Conservation (phyloP, 495 filamentous ascomycete genomes). For the Lasiosphaeriaceae sp. region DNA sequence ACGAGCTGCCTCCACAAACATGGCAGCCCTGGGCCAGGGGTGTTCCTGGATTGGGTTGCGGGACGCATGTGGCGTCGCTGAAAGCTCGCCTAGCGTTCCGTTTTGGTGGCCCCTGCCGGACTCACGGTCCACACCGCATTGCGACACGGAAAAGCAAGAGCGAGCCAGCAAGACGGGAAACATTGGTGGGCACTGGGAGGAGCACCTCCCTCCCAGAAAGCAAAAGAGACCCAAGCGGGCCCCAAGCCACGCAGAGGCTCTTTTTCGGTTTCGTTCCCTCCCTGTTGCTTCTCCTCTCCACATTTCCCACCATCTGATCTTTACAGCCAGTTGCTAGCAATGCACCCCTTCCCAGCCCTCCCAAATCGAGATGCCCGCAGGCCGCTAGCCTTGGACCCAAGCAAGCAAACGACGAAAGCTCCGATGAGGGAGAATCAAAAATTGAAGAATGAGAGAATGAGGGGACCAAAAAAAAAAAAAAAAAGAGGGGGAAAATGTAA, state of each 20-base stretch:
- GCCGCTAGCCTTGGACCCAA: no score
- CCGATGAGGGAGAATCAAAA: no score
- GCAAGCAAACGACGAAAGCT: no score
- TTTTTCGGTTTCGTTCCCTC: neutral
- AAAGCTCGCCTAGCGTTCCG: constrained; percentile 29
- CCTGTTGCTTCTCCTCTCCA: constrained; percentile 4
- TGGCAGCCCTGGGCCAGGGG: constrained; percentile 1
- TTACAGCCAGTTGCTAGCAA: neutral
- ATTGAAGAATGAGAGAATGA: no score
- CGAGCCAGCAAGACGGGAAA: no score
- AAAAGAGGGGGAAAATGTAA: no score
- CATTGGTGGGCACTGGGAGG: no score
- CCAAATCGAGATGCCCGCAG: neutral
- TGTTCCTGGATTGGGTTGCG: constrained; percentile 12
- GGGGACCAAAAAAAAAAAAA: no score
- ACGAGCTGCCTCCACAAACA: constrained; percentile 15
- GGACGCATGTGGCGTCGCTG: constrained; percentile 26
- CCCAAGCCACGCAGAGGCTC: constrained; percentile 26
- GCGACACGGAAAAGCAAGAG: no score
- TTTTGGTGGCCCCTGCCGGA: constrained; percentile 16
- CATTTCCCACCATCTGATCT: neutral
- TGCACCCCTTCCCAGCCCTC: neutral
- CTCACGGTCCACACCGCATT: constrained; percentile 2
- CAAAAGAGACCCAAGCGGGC: neutral
- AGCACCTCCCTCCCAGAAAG: no score